These are phyloP conservation scores for Neurospora sp. DNA, from an alignment of 495 filamentous ascomycete species.

Conservation along the genomic window DNA sequence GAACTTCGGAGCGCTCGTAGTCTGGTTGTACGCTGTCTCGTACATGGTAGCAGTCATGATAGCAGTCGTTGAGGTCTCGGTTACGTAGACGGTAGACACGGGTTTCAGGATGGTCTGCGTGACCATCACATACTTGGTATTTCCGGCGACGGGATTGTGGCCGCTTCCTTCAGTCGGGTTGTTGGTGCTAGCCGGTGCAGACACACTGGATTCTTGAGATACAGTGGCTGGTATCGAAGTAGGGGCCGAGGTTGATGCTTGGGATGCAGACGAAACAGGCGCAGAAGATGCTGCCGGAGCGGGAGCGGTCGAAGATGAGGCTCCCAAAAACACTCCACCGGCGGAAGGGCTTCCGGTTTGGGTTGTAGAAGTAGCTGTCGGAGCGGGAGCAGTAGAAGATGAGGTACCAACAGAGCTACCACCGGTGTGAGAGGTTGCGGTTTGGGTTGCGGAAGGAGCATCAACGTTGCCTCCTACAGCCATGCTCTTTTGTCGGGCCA, in stretches of 20 bases:
- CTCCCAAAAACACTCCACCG: not conserved
- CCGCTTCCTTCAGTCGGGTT: not conserved
- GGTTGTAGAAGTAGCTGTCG: not conserved
- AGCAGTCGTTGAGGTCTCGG: not conserved
- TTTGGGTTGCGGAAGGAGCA: not conserved
- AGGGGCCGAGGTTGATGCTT: not conserved
- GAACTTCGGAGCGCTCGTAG: not conserved
- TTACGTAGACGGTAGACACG: slow-evolving; percentile 10
- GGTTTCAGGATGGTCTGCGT: slow-evolving; percentile 17
- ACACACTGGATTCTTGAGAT: not conserved
- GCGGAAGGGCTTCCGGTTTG: not conserved
- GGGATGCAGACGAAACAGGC: not conserved
- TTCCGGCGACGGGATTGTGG: not conserved
- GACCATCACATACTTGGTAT: not conserved
- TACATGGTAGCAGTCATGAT: not conserved
- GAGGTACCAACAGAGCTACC: not conserved
- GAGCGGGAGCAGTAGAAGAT: not conserved
- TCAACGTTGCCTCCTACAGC: not conserved
- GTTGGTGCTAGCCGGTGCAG: not conserved
- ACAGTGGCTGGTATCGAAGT: not conserved
- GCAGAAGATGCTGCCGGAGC: not conserved
- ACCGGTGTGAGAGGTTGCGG: not conserved
- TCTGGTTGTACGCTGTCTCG: not conserved
- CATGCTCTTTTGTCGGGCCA: not conserved
- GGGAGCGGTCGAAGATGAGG: not conserved